Percentiles rank a stretch among this genome's conserved stretches.
Evolutionary conservation across 176 grass and related monocot species (phyloP).

Genomic region (Carex cristatella): DNA sequence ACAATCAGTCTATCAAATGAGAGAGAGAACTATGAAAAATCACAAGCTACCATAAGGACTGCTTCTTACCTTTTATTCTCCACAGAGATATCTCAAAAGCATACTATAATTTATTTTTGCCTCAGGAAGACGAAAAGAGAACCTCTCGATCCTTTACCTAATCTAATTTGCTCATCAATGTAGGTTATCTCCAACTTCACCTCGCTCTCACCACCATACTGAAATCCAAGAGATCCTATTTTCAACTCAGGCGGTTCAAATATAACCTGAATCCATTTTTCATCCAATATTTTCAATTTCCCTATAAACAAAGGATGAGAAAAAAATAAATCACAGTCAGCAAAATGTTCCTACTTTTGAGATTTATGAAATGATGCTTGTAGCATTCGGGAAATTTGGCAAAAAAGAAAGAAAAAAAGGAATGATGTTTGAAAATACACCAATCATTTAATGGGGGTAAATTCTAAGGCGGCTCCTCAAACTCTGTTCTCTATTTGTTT

Average conservation of each 20-base stretch:
- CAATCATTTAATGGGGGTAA: background rate
- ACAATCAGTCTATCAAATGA: background rate
- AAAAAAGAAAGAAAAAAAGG: too few species aligned
- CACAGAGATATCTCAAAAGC: background rate
- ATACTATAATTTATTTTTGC: constrained; percentile 19
- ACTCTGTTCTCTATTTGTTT: background rate
- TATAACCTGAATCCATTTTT: constrained; percentile 91
- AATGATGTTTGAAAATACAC: background rate
- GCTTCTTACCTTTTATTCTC: background rate
- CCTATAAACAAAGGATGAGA: constrained; percentile 23
- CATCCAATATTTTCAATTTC: constrained; percentile 69
- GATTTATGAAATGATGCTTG: background rate
- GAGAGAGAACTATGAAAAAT: background rate
- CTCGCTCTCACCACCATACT: constrained; percentile 77
- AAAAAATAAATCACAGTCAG: background rate
- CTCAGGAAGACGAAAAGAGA: constrained; percentile 86
- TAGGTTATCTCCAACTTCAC: constrained; percentile 92
- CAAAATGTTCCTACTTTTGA: background rate
- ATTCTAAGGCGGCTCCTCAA: background rate
- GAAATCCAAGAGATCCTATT: constrained; percentile 60
- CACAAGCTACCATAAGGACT: background rate
- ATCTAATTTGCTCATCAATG: constrained; percentile 76
- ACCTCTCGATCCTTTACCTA: constrained; percentile 74
- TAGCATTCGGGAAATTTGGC: too few species aligned
- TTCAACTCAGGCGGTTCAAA: constrained; percentile 82